Conservation (phyloP, 805 yeast genomes). For the Saccharomycopsis malanga region DNA sequence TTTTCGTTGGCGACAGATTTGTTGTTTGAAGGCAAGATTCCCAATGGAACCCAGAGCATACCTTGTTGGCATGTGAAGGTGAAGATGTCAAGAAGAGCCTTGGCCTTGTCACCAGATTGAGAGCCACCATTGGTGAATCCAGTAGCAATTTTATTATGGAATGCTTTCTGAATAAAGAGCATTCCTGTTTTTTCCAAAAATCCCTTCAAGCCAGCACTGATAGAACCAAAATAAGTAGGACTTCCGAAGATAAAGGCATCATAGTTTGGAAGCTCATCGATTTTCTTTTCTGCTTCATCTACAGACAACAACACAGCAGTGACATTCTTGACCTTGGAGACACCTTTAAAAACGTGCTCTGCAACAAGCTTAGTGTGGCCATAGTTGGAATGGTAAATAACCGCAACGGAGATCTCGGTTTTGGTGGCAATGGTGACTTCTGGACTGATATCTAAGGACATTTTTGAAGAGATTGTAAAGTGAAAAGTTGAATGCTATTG, state of each 20-base stretch:
- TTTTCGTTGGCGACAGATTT: constrained; percentile 22
- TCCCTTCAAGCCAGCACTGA: constrained; percentile 11
- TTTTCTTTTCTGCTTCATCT: constrained; percentile 11
- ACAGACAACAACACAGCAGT: constrained; percentile 11
- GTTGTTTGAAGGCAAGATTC: constrained; percentile 21
- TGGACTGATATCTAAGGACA: no score
- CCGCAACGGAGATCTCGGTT: constrained; percentile 23
- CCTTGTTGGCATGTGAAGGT: constrained; percentile 20
- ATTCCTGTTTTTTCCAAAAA: constrained; percentile 12
- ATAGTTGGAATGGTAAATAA: constrained; percentile 21
- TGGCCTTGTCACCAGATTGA: constrained; percentile 17
- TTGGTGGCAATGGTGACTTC: neutral
- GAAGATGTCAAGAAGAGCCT: constrained; percentile 6
- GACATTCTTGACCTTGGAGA: neutral
- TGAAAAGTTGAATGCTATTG: no score
- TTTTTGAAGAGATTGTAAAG: neutral
- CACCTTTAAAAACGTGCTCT: constrained; percentile 12
- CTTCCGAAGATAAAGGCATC: constrained; percentile 19
- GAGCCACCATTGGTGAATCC: constrained; percentile 19
- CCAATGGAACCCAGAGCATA: constrained; percentile 20
- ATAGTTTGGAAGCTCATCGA: constrained; percentile 3
- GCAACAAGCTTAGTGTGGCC: constrained; percentile 19
- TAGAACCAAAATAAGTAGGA: constrained; percentile 19
- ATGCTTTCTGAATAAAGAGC: constrained; percentile 6
- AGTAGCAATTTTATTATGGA: constrained; percentile 16